A percentile compares a stretch with the other conserved stretches of the same genome.
Evolutionary conservation across 768 basidiomycete genomes (phyloP).

Genomic region (Russula vinacea): DNA sequence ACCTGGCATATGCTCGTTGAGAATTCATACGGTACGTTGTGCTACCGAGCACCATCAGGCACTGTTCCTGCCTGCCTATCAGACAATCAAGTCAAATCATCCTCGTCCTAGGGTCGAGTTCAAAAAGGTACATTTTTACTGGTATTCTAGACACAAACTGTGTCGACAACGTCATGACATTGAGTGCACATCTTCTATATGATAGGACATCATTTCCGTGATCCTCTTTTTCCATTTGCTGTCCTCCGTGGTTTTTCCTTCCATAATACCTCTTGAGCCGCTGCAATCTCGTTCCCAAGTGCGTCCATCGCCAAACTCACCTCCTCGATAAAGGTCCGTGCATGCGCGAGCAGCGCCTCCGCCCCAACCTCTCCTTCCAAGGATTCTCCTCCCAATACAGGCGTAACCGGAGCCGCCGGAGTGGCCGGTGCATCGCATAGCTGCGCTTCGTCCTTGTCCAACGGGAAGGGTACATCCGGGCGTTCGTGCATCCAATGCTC

Average conservation of each 20-base stretch:
- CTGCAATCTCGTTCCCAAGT: constrained; percentile 14
- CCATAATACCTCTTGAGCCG: constrained; percentile 9
- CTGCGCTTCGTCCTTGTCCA: constrained; percentile 22
- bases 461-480: constrained; percentile 32
- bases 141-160: not conserved
- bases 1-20: not conserved
- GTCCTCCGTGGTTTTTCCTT: not conserved
- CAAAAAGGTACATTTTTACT: not conserved
- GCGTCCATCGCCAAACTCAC: constrained; percentile 23
- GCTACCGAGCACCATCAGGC: not conserved
- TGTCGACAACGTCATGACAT: not conserved
- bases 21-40: not conserved
- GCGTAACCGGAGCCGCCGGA: not conserved
- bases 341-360: constrained; percentile 10
- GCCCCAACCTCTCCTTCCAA: not conserved
- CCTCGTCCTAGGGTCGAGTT: not conserved
- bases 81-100: not conserved
- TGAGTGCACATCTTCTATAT: not conserved
- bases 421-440: not conserved
- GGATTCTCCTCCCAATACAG: not conserved
- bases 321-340: constrained; percentile 25
- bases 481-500: constrained; percentile 34
- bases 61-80: no score
- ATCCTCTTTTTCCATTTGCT: not conserved
- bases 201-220: not conserved